Conservation (phyloP, 305 asterid species). For the Rubia tinctorum region DNA sequence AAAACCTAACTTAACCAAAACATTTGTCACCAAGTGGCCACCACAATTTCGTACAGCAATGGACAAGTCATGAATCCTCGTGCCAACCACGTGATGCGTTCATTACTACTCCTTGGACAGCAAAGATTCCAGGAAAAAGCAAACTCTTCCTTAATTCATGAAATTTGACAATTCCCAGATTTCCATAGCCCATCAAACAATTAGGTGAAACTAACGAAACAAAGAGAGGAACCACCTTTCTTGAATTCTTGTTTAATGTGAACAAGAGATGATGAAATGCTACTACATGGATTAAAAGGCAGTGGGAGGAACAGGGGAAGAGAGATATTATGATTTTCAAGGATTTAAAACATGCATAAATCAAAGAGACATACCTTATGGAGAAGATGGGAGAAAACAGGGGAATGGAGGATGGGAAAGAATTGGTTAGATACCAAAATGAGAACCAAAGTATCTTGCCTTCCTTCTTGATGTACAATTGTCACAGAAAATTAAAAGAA, state of each 20-base stretch:
- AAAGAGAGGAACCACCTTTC: not conserved
- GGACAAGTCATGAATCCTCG: not conserved
- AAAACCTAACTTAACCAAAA: constrained; percentile 7
- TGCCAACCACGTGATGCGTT: constrained; percentile 5
- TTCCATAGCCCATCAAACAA: not conserved
- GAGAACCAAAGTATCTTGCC: not conserved
- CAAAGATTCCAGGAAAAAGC: constrained; percentile 4
- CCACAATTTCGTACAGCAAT: constrained; percentile 10
- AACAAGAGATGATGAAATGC: not conserved
- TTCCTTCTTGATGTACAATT: not conserved
- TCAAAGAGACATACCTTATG: not conserved
- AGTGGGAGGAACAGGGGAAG: not conserved
- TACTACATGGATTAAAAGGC: not conserved
- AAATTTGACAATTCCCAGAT: not conserved
- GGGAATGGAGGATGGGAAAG: not conserved
- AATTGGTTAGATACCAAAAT: not conserved
- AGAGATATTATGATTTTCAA: not conserved
- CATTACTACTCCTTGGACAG: constrained; percentile 8
- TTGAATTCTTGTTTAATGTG: not conserved
- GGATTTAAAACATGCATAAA: not conserved
- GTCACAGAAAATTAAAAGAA: not conserved
- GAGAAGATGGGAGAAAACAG: not conserved
- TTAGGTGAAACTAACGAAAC: not conserved
- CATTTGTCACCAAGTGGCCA: not conserved
- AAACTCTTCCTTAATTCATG: not conserved